These are phyloP conservation scores for Pittosporum tobira DNA, from an alignment of 129 eudicot species.

Conservation along the genomic window DNA sequence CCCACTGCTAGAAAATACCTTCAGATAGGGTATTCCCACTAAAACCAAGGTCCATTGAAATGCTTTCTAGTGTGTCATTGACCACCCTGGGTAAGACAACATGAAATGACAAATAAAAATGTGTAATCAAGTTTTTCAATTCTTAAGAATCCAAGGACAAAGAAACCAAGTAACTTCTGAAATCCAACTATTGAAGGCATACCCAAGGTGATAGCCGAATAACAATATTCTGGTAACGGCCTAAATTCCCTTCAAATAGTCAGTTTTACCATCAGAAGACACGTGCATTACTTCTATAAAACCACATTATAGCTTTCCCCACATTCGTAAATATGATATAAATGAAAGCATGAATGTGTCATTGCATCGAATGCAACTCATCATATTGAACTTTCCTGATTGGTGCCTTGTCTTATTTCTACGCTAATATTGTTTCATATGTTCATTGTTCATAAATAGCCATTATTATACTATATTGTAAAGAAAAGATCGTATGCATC, in stretches of 20 bases:
- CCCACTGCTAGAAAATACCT: constrained; percentile 35
- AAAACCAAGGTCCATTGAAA: constrained; percentile 64
- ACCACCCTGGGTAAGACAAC: constrained; percentile 55
- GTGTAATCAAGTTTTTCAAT: background rate
- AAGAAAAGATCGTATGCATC: no score
- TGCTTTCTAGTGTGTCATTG: constrained; percentile 78
- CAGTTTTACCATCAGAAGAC: constrained; percentile 5
- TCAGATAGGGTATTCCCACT: constrained; percentile 65
- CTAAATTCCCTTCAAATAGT: constrained; percentile 26
- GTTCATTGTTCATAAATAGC: no score
- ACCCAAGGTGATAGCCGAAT: constrained; percentile 90
- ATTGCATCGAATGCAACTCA: no score
- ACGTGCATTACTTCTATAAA: background rate
- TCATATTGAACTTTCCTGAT: no score
- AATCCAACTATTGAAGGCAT: constrained; percentile 8
- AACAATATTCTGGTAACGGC: constrained; percentile 29
- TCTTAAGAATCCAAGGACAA: constrained; percentile 3
- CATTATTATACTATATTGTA: no score
- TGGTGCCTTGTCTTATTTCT: no score
- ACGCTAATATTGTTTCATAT: no score
- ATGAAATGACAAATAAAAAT: background rate
- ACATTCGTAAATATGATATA: background rate
- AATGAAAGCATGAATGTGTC: no score
- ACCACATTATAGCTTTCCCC: background rate
- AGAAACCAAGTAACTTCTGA: background rate